A percentile compares a stretch with the other conserved stretches of the same genome.
Conservation (phyloP, 345 rosid genomes). For the Diplotaxis tenuifolia region DNA sequence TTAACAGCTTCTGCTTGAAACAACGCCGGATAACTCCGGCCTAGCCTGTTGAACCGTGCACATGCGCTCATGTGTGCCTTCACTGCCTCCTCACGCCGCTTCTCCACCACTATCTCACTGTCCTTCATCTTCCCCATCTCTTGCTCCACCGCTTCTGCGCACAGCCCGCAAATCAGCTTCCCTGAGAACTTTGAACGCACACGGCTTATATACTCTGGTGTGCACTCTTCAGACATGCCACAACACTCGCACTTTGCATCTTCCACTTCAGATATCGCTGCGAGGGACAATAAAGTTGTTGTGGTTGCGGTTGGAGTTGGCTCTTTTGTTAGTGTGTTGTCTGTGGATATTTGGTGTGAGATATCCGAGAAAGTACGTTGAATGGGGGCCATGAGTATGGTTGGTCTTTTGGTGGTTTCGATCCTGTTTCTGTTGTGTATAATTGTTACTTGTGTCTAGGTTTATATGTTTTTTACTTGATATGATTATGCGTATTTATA, state of each 20-base stretch:
- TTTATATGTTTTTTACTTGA: neutral
- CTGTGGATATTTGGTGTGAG: slow-evolving; percentile 53
- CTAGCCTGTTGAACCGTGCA: slow-evolving; percentile 61
- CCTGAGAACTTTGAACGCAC: slow-evolving; percentile 59
- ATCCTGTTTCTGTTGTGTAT: slow-evolving; percentile 18
- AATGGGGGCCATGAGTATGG: slow-evolving; percentile 45
- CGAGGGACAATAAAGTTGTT: slow-evolving; percentile 27
- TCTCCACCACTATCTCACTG: slow-evolving; percentile 37
- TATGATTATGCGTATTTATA: slow-evolving; percentile 29
- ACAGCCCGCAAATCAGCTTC: slow-evolving; percentile 73
- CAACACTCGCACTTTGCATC: slow-evolving; percentile 92
- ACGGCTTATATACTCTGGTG: slow-evolving; percentile 56
- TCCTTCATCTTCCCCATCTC: slow-evolving; percentile 55
- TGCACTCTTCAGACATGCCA: slow-evolving; percentile 89
- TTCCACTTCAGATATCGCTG: slow-evolving; percentile 60
- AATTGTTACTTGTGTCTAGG: neutral
- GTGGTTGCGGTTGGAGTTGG: slow-evolving; percentile 18
- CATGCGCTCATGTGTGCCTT: slow-evolving; percentile 65
- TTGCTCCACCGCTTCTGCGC: slow-evolving; percentile 68
- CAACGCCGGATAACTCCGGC: slow-evolving; percentile 68
- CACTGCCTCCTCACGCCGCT: slow-evolving; percentile 61
- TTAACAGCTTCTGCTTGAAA: slow-evolving; percentile 86
- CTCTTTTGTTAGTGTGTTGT: slow-evolving; percentile 25
- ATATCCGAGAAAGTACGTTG: slow-evolving; percentile 70
- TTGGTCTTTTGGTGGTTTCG: slow-evolving; percentile 19